These are phyloP conservation scores for Aspergillus biplanus DNA, from an alignment of 495 filamentous ascomycete genomes.

Conservation along the genomic window DNA sequence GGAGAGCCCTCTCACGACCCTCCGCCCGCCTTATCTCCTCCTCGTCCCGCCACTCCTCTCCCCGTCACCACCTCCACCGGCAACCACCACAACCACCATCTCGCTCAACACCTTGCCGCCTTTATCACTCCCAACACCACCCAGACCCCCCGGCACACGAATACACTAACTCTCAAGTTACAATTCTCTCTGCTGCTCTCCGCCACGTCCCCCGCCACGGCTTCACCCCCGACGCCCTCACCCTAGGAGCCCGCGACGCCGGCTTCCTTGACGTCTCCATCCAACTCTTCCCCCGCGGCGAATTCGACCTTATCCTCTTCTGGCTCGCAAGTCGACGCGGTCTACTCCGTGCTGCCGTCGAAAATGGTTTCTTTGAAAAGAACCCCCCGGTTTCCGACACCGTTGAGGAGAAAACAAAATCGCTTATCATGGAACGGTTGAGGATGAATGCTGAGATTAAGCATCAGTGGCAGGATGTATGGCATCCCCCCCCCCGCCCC, in stretches of 20 bases:
- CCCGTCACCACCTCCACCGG: conserved; percentile 2
- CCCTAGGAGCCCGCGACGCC: conserved; percentile 76
- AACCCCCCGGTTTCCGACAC: conserved; percentile 30
- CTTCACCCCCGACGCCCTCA: conserved; percentile 73
- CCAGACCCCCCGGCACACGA: conserved; percentile 51
- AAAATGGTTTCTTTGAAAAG: conserved; percentile 40
- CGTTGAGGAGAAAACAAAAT: conserved; percentile 61
- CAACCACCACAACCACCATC: not conserved
- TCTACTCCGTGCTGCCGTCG: conserved; percentile 54
- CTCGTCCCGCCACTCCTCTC: not conserved
- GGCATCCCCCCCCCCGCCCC: conserved; percentile 29
- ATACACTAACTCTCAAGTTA: conserved; percentile 72
- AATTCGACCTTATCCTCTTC: conserved; percentile 81
- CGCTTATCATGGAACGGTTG: conserved; percentile 71
- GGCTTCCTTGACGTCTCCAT: conserved; percentile 86
- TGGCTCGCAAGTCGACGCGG: conserved; percentile 73
- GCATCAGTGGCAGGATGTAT: conserved; percentile 81
- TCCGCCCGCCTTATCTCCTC: not conserved
- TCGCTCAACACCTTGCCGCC: conserved; percentile 25
- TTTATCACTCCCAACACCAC: conserved; percentile 76
- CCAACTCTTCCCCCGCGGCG: conserved; percentile 77
- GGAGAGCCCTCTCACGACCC: conserved; percentile 5
- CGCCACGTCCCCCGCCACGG: conserved; percentile 79
- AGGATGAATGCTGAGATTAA: conserved; percentile 71
- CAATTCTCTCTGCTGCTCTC: conserved; percentile 80